Evolutionary conservation across 2,329 filamentous ascomycete genomes (phyloP), one percentile per base, ranked within the genome.

Genomic region (Bipolaris sorokiniana): DNA sequence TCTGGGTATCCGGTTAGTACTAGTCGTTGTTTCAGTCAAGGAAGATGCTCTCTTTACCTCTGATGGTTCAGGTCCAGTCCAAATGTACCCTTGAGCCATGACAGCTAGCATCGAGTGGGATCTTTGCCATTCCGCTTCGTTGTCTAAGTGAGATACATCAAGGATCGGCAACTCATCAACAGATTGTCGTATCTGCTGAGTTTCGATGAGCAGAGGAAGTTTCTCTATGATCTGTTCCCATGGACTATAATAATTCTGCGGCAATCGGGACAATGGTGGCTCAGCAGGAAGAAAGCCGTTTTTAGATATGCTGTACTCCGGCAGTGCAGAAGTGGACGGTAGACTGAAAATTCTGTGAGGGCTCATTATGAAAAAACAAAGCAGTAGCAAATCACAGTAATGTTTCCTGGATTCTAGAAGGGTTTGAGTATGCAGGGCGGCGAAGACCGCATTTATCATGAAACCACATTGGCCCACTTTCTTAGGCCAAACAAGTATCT

Each of bases 161-260:
- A 96, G 85, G 48, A 92, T 80, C 3, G 91, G 90, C 58, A 96
- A 82, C 47, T 82, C 81, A 66, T 94, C 87, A 55, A 96, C 83
- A 59, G 90, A 84, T 49, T 85, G 83, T 45, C 91, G 86, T 56
- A 96, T 82, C 51, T 90, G 86, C 70, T 88, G 88, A 73, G 85
- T 91, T 51, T 93, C 83, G 50, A 96, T 86, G 48, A 96, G 81
- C 1, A 84, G 83, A 74, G 94, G 91, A 15, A 97, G 81, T 68
- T 93, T 92, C 60, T 86, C 83, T 37, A 87, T 85, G 47, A 95
- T 85, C 42, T 87, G 83, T 77, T 97, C 92, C 92, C 92, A 97
- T 72, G 90, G 90, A 75, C 90, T 88, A 77, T 96, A 97, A 79
- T 95, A 95, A 3, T 88, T 86, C 67, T 96, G 89, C 13, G 90